Conservation (phyloP, 2,329 filamentous ascomycete species). For the Scorias spongiosa region DNA sequence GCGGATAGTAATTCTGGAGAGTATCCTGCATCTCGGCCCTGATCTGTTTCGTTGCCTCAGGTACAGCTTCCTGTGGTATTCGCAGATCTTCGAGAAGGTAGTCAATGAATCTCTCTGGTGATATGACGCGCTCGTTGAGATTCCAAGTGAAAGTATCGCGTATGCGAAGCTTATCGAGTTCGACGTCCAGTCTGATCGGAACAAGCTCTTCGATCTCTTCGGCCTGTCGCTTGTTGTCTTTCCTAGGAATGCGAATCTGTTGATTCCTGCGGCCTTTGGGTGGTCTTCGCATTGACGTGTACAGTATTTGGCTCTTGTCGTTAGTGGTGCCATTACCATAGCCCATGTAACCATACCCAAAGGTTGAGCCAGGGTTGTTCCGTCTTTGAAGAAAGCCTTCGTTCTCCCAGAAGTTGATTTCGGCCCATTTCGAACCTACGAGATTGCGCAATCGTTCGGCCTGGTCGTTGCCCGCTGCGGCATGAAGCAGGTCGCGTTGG, state of each 20-base stretch:
- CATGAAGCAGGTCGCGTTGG: constrained; percentile 46
- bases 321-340: constrained; percentile 80
- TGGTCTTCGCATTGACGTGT: constrained; percentile 61
- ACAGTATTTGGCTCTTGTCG: constrained; percentile 54
- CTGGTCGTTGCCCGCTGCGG: constrained; percentile 37
- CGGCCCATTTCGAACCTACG: constrained; percentile 48
- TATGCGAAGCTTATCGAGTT: constrained; percentile 88
- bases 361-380: constrained; percentile 42
- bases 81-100: constrained; percentile 77
- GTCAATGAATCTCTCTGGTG: constrained; percentile 67
- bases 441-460: constrained; percentile 26
- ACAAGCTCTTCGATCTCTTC: constrained; percentile 86
- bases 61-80: constrained; percentile 53
- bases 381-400: constrained; percentile 47
- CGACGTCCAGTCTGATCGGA: constrained; percentile 80
- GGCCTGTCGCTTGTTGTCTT: constrained; percentile 70
- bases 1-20: constrained; percentile 82
- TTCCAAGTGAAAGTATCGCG: constrained; percentile 99
- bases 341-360: constrained; percentile 64
- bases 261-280: constrained; percentile 63
- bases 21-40: constrained; percentile 77
- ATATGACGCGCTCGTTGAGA: constrained; percentile 73
- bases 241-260: constrained; percentile 57
- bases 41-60: constrained; percentile 41
- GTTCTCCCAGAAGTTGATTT: constrained; percentile 52